Percentiles rank a stretch among this genome's conserved stretches.
These are phyloP conservation scores for Mucor racemosus DNA, from an alignment of 371 early-diverging fungal genomes.

Conservation along the genomic window DNA sequence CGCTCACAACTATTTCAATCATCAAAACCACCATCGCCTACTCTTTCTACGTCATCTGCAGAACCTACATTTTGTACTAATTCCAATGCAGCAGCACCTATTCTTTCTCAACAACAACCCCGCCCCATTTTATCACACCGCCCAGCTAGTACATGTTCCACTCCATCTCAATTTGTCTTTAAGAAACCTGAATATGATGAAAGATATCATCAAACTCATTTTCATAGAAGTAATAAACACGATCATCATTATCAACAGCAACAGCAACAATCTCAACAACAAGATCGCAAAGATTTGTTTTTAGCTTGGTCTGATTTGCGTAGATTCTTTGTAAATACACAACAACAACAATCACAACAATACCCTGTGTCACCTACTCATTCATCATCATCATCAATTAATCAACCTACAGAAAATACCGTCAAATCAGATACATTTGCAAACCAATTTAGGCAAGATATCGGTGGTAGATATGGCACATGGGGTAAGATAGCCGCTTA, in stretches of 20 bases:
- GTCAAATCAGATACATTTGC: constrained; percentile 33
- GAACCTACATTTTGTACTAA: constrained; percentile 35
- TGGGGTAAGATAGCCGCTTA: constrained; percentile 27
- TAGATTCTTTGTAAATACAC: constrained; percentile 34
- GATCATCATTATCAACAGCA: not conserved
- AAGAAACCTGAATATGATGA: constrained; percentile 43
- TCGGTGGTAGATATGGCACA: constrained; percentile 35
- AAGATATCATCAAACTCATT: constrained; percentile 37
- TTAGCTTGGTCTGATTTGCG: constrained; percentile 40
- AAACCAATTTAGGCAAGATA: constrained; percentile 36
- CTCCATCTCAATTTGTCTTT: constrained; percentile 40
- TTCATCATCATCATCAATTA: constrained; percentile 28
- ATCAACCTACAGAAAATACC: not conserved
- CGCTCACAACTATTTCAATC: constrained; percentile 46
- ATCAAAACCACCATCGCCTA: constrained; percentile 39
- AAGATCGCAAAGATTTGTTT: constrained; percentile 29
- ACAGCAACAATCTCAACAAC: not conserved
- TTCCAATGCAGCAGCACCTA: constrained; percentile 28
- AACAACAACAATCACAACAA: constrained; percentile 23
- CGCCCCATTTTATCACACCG: constrained; percentile 29
- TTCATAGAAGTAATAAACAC: constrained; percentile 21
- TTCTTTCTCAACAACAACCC: constrained; percentile 29
- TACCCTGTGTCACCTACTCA: constrained; percentile 23
- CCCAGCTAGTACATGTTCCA: constrained; percentile 32
- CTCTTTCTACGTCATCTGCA: constrained; percentile 36